Percentiles rank a stretch among this genome's conserved stretches.
These are phyloP conservation scores for Cercophora scortea DNA, from an alignment of 495 filamentous ascomycete species.

Conservation along the genomic window DNA sequence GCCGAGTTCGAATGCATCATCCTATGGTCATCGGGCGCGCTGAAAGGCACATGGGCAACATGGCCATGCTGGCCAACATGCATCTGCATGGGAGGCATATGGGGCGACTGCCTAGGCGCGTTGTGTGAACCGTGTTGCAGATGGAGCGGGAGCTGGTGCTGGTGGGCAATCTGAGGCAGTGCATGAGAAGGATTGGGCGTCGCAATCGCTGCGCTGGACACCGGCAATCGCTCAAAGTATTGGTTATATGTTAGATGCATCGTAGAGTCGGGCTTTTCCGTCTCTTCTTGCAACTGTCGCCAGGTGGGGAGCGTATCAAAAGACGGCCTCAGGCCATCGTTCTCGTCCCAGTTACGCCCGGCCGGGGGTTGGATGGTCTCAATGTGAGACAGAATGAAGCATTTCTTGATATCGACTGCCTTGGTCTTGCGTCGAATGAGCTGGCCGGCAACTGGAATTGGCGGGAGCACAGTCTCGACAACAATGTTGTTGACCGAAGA, in stretches of 20 bases:
- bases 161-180: conserved; percentile 57
- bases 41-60: conserved; percentile 51
- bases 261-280: conserved; percentile 53
- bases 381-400: conserved; percentile 54
- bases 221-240: conserved; percentile 60
- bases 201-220: conserved; percentile 48
- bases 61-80: conserved; percentile 56
- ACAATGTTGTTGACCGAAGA: conserved; percentile 40
- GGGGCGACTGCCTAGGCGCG: conserved; percentile 51
- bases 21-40: conserved; percentile 70
- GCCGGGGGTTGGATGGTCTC: conserved; percentile 72
- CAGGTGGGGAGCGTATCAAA: conserved; percentile 77
- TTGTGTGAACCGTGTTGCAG: conserved; percentile 42
- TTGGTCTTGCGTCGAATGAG: conserved; percentile 51
- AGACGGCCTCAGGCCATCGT: conserved; percentile 67
- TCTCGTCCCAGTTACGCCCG: conserved; percentile 52
- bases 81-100: conserved; percentile 57
- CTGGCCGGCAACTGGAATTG: conserved; percentile 46
- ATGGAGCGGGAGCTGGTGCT: conserved; percentile 70
- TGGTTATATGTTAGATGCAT: conserved; percentile 58
- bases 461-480: conserved; percentile 34
- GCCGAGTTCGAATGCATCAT: conserved; percentile 79
- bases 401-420: conserved; percentile 48
- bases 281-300: conserved; percentile 52
- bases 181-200: conserved; percentile 55